Base-by-base conservation (phyloP, 495 filamentous ascomycete genomes). In the Trichoderma parareesei region DNA sequence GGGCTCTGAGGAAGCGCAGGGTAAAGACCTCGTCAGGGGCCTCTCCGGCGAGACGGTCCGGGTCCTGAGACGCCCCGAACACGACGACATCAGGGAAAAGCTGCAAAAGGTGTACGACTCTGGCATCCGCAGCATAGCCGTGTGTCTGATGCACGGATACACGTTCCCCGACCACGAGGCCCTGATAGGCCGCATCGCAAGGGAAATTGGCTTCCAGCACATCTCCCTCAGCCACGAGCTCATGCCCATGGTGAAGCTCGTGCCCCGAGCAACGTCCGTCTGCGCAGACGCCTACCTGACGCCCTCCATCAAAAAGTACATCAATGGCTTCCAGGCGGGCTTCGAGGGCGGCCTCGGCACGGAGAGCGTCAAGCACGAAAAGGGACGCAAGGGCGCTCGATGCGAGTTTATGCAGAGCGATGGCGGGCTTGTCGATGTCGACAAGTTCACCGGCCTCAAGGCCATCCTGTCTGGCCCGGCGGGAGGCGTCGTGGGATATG, bases 271-370 rank as follows among this genome's bases (percentile, higher is more conserved):
- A 13, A 97, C 93, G 10, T 96, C 91, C 16, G 90, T 94, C 10
- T 95, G 92, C 38, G 94, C 93, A 6, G 94, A 98, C 78, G 94
- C 94, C 4, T 98, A 98, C 72, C 82, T 98, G 5, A 98, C 94
- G 2, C 94, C 94, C 0, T 90, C 92, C 10, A 98, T 98, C 70
- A 92, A 92, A 73, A 92, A 93, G 73, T 98, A 98, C 73, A 95
- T 98, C 69, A 81, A 86, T 38, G 93, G 93, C 3, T 98, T 98
- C 68, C 86, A 89, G 62, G 81, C 80, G 59, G 88, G 89, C 0
- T 92, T 93, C 69, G 80, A 80, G 38, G 87, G 89, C 16, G 88
- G 88, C 0, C 73, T 92, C 3, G 89, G 88, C 8, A 81, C 83
- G 5, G 80, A 84, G 63, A 90, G 86, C 48, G 85, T 94, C 8